A percentile compares a stretch with the other conserved stretches of the same genome.
Evolutionary conservation across 129 eudicot genomes (phyloP).

Genomic region (Calendula officinalis): DNA sequence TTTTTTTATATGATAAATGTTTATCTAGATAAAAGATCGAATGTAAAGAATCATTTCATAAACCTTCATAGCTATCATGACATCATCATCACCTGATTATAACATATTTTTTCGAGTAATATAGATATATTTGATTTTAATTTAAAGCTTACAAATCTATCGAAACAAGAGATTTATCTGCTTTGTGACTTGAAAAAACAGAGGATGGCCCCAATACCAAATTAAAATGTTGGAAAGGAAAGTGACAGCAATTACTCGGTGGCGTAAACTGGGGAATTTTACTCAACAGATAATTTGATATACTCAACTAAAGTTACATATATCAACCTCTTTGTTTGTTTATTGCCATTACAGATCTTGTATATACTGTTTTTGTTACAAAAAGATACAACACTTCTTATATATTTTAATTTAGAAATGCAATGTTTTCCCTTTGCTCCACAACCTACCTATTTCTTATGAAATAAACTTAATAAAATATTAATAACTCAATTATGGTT

Average conservation of each 20-base stretch:
- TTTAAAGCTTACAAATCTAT: neutral
- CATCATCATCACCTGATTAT: too few species aligned
- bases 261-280: slow-evolving; percentile 12
- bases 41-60: too few species aligned
- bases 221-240: slow-evolving; percentile 8
- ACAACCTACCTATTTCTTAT: too few species aligned
- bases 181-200: slow-evolving; percentile 31
- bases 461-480: too few species aligned
- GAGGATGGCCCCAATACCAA: slow-evolving; percentile 29
- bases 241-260: slow-evolving; percentile 28
- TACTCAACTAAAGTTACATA: neutral
- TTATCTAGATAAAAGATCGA: too few species aligned
- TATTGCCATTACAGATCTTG: neutral
- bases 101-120: neutral
- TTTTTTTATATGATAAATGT: too few species aligned
- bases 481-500: too few species aligned
- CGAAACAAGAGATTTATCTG: slow-evolving; percentile 2
- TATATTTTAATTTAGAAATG: too few species aligned
- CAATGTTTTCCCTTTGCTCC: too few species aligned
- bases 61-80: too few species aligned
- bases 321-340: neutral
- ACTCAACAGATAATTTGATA: neutral
- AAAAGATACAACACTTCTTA: too few species aligned
- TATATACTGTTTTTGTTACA: neutral
- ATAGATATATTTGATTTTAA: neutral